phyloP scores from a whole-genome alignment of 192 early-diverging fungal genomes.

The Mortierella claussenii region DNA sequence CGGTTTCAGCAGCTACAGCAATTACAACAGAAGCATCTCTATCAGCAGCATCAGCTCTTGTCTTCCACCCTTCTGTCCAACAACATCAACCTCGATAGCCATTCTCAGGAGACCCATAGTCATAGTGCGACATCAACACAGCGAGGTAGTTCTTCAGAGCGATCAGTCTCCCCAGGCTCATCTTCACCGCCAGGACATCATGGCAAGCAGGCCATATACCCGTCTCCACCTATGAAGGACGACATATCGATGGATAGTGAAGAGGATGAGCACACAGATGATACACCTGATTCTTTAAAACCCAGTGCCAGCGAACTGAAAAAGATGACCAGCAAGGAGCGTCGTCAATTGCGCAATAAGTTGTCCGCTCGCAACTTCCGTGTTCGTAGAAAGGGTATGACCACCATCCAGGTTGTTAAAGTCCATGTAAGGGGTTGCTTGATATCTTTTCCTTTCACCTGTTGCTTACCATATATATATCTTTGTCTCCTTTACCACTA shows the following conservation, averaged over 20 bases:
- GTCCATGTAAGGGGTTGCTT: too few relatives aligned
- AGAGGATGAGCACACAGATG: conserved; percentile 5
- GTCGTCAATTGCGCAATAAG: conserved; percentile 85
- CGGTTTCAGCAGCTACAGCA: conserved; percentile 39
- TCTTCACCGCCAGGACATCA: conserved; percentile 2
- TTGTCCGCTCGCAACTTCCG: conserved; percentile 87
- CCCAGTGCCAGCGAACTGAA: conserved; percentile 58
- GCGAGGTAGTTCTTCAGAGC: conserved; percentile 18
- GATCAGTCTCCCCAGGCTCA: conserved; percentile 23
- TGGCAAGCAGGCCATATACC: conserved; percentile 12
- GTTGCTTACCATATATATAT: too few relatives aligned
- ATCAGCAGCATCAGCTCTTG: conserved; percentile 36
- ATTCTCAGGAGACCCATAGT: too few relatives aligned
- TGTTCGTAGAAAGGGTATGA: conserved; percentile 76
- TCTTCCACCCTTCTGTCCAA: conserved; percentile 11
- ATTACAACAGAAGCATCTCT: conserved; percentile 24
- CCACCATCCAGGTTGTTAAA: not conserved
- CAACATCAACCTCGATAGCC: too few relatives aligned
- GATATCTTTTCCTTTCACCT: too few relatives aligned
- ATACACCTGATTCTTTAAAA: not conserved
- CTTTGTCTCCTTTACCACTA: too few relatives aligned
- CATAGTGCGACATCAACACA: not conserved
- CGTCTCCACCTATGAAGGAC: conserved; percentile 29
- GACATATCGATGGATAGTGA: conserved; percentile 34
- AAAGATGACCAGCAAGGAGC: conserved; percentile 73